Evolutionary conservation across 139 green algal genomes (phyloP), one percentile per base, ranked within the genome.

Genomic region (Coccomyxa sp.): DNA sequence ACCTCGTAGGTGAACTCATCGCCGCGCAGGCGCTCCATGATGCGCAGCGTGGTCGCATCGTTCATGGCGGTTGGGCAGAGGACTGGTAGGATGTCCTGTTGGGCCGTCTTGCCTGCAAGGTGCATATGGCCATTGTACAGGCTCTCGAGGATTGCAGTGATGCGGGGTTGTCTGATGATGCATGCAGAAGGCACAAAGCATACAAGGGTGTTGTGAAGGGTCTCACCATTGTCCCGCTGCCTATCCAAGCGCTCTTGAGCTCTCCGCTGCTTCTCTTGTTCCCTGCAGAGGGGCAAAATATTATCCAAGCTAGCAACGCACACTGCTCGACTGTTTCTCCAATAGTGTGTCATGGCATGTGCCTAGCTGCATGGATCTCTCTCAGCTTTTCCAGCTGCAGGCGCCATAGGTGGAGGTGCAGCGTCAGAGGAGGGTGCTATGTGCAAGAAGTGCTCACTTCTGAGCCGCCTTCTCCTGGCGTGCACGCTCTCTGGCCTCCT

Each of bases 61-160:
- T 24, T 35, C 8, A 68, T 55, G 24, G 68, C 44, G 40, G 64
- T n/a, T 4, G 74, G n/a, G 50, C 68, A 55, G 16, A 78, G 39
- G 33, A 78, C 50, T 36, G 74, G 10, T 38, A 24, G 39, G n/a
- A 78, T 78, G 44, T 78, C 74, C n/a, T 78, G 33, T 31, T 44
- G 16, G 2, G 74, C 74, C 39, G 69, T 50, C 35, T 54, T 41
- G 5, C 74, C 74, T 78, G 40, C 74, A n/a, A n/a, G n/a, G n/a
- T 12, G 70, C 33, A 54, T 75, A 12, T n/a, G n/a, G 71, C 71
- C 39, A 31, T n/a, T 1, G 29, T 34, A 39, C 70, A 33, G 5
- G 24, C 18, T 38, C 27, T 8, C 41, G 7, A 29, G 40, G 27
- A 29, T 41, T 35, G 29, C 2, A 70, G 8, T 39, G 8, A 0